Evolutionary conservation across 2,329 filamentous ascomycete genomes (phyloP), one percentile per base, ranked within the genome.

Genomic region (Allantophomopsis cytisporea): DNA sequence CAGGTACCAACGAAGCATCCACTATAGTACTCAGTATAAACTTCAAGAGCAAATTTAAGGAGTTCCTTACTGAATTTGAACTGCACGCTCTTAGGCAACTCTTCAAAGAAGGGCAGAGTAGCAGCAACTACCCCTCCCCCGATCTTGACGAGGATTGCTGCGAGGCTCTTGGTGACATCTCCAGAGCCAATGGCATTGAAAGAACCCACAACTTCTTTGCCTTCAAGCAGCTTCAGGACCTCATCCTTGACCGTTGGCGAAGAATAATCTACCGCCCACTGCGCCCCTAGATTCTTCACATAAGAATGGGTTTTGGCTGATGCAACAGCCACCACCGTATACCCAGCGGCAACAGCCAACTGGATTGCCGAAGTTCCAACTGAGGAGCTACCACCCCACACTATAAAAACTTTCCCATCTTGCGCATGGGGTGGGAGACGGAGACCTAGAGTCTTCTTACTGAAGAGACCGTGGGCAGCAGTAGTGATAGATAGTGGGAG

Each of bases 201-300:
- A 28, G 23, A 4, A 3, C 23, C 23, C 4, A 50, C 37, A 6
- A 41, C 11, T 17, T 47, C 47, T 5, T 38, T 44, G 7, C 7
- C 12, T 35, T 41, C 40, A 10, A 51, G 33, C 2, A 47, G n/a
- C n/a, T 37, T 39, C 8, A 43, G 12, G 7, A 52, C 41, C 2
- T 50, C 35, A 3, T 44, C 30, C 4, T 49, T 35, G n/a, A 49
- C 40, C 2, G 36, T 39, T 14, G 41, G 36, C 12, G 39, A 51
- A 32, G 50, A 45, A 46, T 72, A 66, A 50, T 73, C 65, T 46
- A 71, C 68, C 5, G 54, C 56, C 4, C 52, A 49, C 5, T 55
- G 58, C 1, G 69, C 69, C 1, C 69, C 69, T 23, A 55, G 59
- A 0, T 41, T 41, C 30, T 56, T 53, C n/a, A 60, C 61, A 1